Evolutionary conservation across 495 filamentous ascomycete species (phyloP), one percentile per base, ranked within the genome.

Genomic region (Penicillium psychrofluorescens): DNA sequence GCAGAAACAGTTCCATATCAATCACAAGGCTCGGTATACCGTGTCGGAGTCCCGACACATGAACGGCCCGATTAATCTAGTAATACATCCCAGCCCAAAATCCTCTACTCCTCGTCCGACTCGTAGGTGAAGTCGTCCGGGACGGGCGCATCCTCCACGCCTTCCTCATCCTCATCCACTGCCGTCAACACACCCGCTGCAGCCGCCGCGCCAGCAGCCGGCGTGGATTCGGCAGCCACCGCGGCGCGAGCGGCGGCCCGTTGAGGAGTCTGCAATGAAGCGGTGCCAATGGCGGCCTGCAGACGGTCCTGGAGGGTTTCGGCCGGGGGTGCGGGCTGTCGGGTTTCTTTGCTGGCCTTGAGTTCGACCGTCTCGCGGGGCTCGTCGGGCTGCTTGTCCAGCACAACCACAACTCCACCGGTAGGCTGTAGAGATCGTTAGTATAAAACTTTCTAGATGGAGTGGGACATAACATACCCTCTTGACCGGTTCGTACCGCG

Each of bases 401-500:
- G 70, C 16, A 97, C 77, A 22, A 99, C 75, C 11, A 97, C 83
- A 22, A 95, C 87, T 45, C 94, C 94, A 42, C 92, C 90, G 40
- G 94, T 95, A 45, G 94, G 89, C 87, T 95, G 49, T 16, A 44
- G 38, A 42, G n/a, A 30, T 44, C 39, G 59, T 83, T 72, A 85
- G 74, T 40, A 62, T 44, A 31, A 49, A 35, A 39, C 22, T 43
- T 13, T 14, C 38, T 30, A 51, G 3, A 36, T 27, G 36, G 31
- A 48, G 22, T 22, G 22, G 46, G 29, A 38, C 33, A 43, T 52
- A 46, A 67, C 78, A 61, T 71, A 92, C 89, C 74, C 94, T 88
- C 72, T 97, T 97, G 39, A 96, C 90, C 28, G 94, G 91, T 75
- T 86, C 84, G 62, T 95, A 97, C 44, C 94, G 80, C 14, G 83